phyloP scores from a whole-genome alignment of 352 stramenopile genomes.

The Pythium phragmiticola region DNA sequence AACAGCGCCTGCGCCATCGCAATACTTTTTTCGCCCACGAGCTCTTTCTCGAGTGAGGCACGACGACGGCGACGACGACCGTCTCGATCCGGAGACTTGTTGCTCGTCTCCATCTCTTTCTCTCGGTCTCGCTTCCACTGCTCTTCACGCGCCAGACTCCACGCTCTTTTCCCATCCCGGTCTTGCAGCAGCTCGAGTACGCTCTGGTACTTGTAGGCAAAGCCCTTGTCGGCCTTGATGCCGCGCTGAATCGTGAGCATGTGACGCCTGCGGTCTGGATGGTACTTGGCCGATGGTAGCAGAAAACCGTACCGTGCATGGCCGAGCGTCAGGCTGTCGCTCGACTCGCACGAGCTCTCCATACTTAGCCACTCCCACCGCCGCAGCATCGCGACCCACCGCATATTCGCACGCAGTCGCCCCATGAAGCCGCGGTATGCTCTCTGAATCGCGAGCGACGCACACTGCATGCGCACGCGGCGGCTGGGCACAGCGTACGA shows the following conservation, averaged over 20 bases:
- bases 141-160: slow-evolving; percentile 50
- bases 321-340: slow-evolving; percentile 55
- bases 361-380: slow-evolving; percentile 65
- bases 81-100: neutral
- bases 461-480: slow-evolving; percentile 40
- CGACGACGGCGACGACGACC: no score
- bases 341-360: slow-evolving; percentile 11
- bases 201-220: slow-evolving; percentile 70
- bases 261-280: slow-evolving; percentile 38
- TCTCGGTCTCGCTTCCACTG: slow-evolving; percentile 25
- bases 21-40: slow-evolving; percentile 24
- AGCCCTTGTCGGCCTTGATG: slow-evolving; percentile 41
- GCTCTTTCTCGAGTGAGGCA: slow-evolving; percentile 12
- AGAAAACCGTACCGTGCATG: slow-evolving; percentile 57
- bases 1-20: slow-evolving; percentile 39
- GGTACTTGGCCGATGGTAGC: slow-evolving; percentile 50
- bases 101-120: neutral
- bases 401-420: slow-evolving; percentile 56
- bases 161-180: slow-evolving; percentile 53
- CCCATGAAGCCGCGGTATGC: slow-evolving; percentile 48
- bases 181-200: slow-evolving; percentile 73
- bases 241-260: slow-evolving; percentile 47
- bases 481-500: slow-evolving; percentile 61
- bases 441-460: slow-evolving; percentile 44
- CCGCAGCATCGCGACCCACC: slow-evolving; percentile 67